A percentile compares a stretch with the other conserved stretches of the same genome.
phyloP scores from a whole-genome alignment of 1,284 basidiomycete species.

The Boletus semigastroideus region DNA sequence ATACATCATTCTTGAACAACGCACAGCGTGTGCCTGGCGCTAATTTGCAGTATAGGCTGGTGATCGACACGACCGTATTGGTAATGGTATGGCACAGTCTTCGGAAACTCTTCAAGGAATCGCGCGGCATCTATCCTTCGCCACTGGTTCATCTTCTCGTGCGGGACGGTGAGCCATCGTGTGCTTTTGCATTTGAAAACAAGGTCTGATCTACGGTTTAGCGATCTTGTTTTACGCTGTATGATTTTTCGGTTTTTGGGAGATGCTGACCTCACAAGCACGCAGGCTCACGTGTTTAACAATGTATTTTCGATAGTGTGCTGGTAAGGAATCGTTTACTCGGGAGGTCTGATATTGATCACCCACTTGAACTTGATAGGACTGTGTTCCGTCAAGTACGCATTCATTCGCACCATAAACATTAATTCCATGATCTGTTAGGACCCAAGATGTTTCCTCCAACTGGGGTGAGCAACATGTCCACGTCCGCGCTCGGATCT shows the following conservation, averaged over 20 bases:
- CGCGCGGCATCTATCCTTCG: background rate
- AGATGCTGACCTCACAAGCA: background rate
- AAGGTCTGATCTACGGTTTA: background rate
- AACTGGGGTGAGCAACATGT: background rate
- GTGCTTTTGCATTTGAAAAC: background rate
- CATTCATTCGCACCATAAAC: too few species aligned
- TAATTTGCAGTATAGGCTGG: background rate
- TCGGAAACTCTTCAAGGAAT: background rate
- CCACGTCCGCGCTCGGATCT: too few species aligned
- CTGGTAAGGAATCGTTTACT: background rate
- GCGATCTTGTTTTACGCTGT: background rate
- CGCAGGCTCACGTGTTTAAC: background rate
- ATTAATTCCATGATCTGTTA: background rate
- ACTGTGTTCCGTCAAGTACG: too few species aligned
- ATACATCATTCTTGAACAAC: background rate
- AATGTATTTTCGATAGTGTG: background rate
- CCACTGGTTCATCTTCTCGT: background rate
- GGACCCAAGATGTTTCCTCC: slow-evolving; percentile 7
- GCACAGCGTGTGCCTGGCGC: background rate
- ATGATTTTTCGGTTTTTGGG: background rate
- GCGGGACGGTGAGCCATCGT: background rate
- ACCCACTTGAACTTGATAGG: too few species aligned
- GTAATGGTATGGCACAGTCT: background rate
- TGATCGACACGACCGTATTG: background rate
- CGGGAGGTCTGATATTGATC: too few species aligned